phyloP scores from a whole-genome alignment of 1,139 yeast genomes.

The Blastobotrys malaysiensis region DNA sequence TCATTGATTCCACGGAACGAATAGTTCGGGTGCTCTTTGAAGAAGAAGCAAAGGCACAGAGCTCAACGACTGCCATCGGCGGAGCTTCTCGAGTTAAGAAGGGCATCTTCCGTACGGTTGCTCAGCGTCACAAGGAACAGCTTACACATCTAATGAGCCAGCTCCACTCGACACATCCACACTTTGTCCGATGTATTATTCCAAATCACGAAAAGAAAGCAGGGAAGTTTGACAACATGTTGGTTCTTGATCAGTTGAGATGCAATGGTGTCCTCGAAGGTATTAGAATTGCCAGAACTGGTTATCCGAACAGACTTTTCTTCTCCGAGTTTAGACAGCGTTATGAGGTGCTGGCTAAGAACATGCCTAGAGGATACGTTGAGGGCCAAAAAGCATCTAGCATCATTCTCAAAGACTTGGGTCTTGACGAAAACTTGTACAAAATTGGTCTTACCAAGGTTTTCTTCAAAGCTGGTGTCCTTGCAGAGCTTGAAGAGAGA shows the following conservation, averaged over 20 bases:
- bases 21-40: constrained; percentile 48
- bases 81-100: constrained; percentile 28
- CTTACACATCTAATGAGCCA: constrained; percentile 66
- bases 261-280: constrained; percentile 99
- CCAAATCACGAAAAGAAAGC: constrained; percentile 80
- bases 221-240: constrained; percentile 60
- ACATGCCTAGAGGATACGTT: constrained; percentile 32
- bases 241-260: constrained; percentile 83
- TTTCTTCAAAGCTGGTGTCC: constrained; percentile 93
- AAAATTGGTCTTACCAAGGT: constrained; percentile 84
- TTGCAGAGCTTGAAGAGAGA: constrained; percentile 80
- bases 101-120: constrained; percentile 70
- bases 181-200: constrained; percentile 90
- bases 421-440: constrained; percentile 59
- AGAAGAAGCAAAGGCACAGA: constrained; percentile 23
- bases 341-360: constrained; percentile 59
- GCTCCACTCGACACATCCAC: constrained; percentile 81
- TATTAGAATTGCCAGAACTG: constrained; percentile 92
- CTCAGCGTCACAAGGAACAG: constrained; percentile 73
- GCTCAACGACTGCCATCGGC: constrained; percentile 13
- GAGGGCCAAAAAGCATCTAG: constrained; percentile 62
- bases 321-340: constrained; percentile 75
- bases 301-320: constrained; percentile 87
- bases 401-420: constrained; percentile 54
- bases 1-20: constrained; percentile 52